Percentiles rank a stretch among this genome's conserved stretches.
These are phyloP conservation scores for Globisporangium middletonii DNA, from an alignment of 352 stramenopile genomes.

Conservation along the genomic window DNA sequence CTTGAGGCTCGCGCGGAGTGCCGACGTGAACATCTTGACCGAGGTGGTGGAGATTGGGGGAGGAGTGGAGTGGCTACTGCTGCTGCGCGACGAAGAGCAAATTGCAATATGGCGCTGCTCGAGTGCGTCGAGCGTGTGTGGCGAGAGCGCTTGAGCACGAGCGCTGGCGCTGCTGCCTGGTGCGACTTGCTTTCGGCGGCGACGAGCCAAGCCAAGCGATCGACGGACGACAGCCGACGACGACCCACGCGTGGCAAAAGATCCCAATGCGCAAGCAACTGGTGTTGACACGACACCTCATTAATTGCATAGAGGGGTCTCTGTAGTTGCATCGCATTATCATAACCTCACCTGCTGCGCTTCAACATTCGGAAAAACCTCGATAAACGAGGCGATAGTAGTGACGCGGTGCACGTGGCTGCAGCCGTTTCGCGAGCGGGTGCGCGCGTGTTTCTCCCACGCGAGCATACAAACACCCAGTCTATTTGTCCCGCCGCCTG, in stretches of 20 bases:
- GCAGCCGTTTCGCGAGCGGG: too few relatives aligned
- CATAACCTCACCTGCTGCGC: too few relatives aligned
- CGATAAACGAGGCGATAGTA: neutral
- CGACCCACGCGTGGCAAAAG: neutral
- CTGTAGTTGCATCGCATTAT: too few relatives aligned
- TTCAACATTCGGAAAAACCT: neutral
- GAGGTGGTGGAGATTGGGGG: neutral
- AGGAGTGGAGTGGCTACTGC: neutral
- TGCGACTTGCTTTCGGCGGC: too few relatives aligned
- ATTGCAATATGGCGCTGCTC: slow-evolving; percentile 30
- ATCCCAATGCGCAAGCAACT: neutral
- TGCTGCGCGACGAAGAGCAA: slow-evolving; percentile 17
- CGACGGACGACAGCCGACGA: neutral
- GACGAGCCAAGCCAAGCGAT: too few relatives aligned
- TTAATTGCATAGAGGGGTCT: too few relatives aligned
- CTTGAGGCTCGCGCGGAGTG: slow-evolving; percentile 50
- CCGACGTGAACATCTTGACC: slow-evolving; percentile 45
- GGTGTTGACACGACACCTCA: too few relatives aligned
- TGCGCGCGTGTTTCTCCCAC: neutral
- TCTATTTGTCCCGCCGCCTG: neutral
- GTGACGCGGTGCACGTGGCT: too few relatives aligned
- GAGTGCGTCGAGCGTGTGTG: neutral
- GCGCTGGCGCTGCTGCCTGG: too few relatives aligned
- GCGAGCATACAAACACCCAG: neutral
- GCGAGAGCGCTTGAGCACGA: too few relatives aligned